Percentiles rank a stretch among this genome's conserved stretches.
phyloP scores from a whole-genome alignment of 2,329 filamentous ascomycete species.

The Zymoseptoria crescenta region DNA sequence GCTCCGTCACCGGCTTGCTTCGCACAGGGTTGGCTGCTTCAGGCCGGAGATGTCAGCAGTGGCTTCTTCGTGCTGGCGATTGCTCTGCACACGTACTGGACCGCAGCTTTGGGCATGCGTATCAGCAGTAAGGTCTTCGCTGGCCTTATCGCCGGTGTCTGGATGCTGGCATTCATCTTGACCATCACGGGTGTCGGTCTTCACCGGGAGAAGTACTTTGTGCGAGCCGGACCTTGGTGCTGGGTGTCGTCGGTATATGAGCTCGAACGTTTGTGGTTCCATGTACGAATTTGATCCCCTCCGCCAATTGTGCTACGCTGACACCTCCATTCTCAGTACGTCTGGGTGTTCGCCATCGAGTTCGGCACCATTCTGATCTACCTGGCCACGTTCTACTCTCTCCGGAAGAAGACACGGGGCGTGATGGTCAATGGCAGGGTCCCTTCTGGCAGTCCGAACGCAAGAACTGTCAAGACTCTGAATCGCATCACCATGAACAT shows the following conservation, averaged over 20 bases:
- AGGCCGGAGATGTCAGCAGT: slow-evolving; percentile 57
- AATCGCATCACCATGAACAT: slow-evolving; percentile 48
- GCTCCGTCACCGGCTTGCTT: slow-evolving; percentile 51
- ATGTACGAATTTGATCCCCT: background rate
- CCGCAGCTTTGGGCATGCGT: slow-evolving; percentile 50
- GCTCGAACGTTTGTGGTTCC: slow-evolving; percentile 42
- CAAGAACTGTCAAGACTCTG: slow-evolving; percentile 22
- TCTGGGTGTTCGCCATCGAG: slow-evolving; percentile 55
- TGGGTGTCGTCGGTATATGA: slow-evolving; percentile 54
- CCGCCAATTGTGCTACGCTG: background rate
- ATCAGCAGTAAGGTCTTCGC: slow-evolving; percentile 47
- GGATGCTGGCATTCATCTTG: slow-evolving; percentile 53
- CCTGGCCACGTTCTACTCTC: slow-evolving; percentile 27
- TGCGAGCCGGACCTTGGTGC: slow-evolving; percentile 61
- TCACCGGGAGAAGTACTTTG: slow-evolving; percentile 44
- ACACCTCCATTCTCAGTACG: slow-evolving; percentile 45
- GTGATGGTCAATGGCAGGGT: slow-evolving; percentile 12
- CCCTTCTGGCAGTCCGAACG: slow-evolving; percentile 14
- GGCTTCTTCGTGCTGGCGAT: slow-evolving; percentile 61
- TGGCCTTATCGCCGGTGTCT: slow-evolving; percentile 41
- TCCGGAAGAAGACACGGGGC: slow-evolving; percentile 22
- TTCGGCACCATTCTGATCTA: slow-evolving; percentile 48
- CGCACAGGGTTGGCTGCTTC: slow-evolving; percentile 62
- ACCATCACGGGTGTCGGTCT: slow-evolving; percentile 45
- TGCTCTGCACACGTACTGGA: slow-evolving; percentile 58